phyloP scores from a whole-genome alignment of 257 asterid species.

The Haberlea rhodopensis region DNA sequence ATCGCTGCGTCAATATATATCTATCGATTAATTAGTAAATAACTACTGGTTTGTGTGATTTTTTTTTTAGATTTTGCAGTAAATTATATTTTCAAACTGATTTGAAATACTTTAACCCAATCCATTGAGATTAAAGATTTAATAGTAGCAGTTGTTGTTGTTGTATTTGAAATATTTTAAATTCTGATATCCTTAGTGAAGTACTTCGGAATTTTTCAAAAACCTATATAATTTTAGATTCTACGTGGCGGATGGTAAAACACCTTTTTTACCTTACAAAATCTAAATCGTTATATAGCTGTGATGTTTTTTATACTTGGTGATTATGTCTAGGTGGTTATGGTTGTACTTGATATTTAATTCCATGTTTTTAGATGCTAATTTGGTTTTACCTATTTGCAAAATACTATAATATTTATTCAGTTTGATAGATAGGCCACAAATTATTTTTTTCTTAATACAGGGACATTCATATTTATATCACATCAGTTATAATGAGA shows the following conservation, averaged over 20 bases:
- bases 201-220: no score
- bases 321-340: background rate
- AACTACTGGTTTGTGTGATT: constrained; percentile 8
- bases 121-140: no score
- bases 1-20: background rate
- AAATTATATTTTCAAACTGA: background rate
- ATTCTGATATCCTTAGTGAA: no score
- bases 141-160: no score
- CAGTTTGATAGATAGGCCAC: background rate
- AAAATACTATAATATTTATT: background rate
- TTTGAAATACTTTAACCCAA: no score
- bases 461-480: constrained; percentile 40
- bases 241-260: background rate
- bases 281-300: no score
- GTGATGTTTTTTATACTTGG: background rate
- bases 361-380: background rate
- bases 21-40: constrained; percentile 15
- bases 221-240: background rate
- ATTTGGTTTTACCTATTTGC: constrained; percentile 5
- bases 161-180: no score
- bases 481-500: constrained; percentile 41
- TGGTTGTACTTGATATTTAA: background rate
- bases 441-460: constrained; percentile 16
- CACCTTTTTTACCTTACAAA: no score
- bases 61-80: background rate